Percentiles rank a stretch among this genome's conserved stretches.
Conservation (phyloP, 257 asterid species). For the Nicotiana paniculata region DNA sequence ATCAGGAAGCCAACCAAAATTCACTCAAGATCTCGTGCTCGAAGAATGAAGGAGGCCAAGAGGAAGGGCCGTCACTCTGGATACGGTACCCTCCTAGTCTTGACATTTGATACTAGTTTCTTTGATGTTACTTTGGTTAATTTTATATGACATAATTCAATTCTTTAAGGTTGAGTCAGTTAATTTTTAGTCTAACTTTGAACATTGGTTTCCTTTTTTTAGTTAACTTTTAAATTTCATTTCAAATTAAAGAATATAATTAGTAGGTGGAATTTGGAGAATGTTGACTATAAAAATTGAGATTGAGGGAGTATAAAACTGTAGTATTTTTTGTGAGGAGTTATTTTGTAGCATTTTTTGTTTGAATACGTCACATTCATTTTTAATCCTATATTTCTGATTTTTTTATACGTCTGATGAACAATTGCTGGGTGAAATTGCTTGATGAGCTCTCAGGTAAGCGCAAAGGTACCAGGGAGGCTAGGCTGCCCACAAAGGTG, state of each 20-base stretch:
- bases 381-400: neutral
- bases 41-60: conserved; percentile 9
- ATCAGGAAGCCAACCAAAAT: conserved; percentile 10
- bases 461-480: conserved; percentile 12
- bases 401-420: neutral
- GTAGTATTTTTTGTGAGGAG: neutral
- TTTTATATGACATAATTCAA: neutral
- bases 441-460: neutral
- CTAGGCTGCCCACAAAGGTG: conserved; percentile 5
- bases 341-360: neutral
- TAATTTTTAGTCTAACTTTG: neutral
- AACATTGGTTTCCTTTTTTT: neutral
- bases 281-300: neutral
- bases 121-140: too few species aligned
- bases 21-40: conserved; percentile 11
- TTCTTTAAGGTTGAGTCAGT: neutral
- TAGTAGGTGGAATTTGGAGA: neutral
- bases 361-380: neutral
- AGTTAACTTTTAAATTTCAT: neutral
- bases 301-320: neutral
- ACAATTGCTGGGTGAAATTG: neutral
- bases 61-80: conserved; percentile 12
- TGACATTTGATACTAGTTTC: neutral
- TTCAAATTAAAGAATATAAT: neutral
- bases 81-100: neutral